Evolutionary conservation across 306 rosid species (phyloP).

Genomic region (Medicago arabica): DNA sequence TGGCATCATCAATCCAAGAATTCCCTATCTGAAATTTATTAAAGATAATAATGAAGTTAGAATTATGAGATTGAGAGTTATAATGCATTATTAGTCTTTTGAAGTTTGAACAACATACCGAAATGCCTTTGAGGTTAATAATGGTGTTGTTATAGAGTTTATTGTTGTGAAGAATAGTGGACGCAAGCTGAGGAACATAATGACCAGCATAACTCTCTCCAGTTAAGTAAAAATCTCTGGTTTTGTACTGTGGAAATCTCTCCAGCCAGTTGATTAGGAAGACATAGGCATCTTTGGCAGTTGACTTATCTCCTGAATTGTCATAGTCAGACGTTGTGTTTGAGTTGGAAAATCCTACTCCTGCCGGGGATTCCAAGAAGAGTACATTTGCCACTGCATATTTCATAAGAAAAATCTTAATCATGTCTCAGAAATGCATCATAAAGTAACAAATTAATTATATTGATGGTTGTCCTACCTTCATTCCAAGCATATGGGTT

Average conservation of each 20-base stretch:
- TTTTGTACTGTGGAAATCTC: conserved; percentile 69
- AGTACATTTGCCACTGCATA: conserved; percentile 64
- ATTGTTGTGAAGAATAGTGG: conserved; percentile 48
- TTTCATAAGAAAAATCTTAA: neutral
- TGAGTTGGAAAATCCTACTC: conserved; percentile 72
- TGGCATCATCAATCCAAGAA: conserved; percentile 58
- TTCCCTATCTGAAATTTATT: conserved; percentile 57
- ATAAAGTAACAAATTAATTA: neutral
- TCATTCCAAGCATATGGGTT: conserved; percentile 60
- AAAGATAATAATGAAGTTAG: neutral
- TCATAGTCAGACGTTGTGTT: conserved; percentile 50
- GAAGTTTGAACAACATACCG: conserved; percentile 42
- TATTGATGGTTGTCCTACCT: conserved; percentile 15
- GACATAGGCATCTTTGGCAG: conserved; percentile 56
- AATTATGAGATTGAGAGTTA: neutral
- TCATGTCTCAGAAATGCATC: neutral
- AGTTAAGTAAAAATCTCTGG: conserved; percentile 52
- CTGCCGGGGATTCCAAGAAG: conserved; percentile 74
- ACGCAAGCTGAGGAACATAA: conserved; percentile 68
- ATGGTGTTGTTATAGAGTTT: conserved; percentile 25
- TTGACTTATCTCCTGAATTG: conserved; percentile 49
- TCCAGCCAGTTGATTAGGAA: conserved; percentile 69
- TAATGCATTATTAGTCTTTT: neutral
- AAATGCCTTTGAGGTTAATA: conserved; percentile 65
- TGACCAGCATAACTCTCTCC: conserved; percentile 80